phyloP scores from a whole-genome alignment of 306 rosid species.

The Abrus pulchellus region DNA sequence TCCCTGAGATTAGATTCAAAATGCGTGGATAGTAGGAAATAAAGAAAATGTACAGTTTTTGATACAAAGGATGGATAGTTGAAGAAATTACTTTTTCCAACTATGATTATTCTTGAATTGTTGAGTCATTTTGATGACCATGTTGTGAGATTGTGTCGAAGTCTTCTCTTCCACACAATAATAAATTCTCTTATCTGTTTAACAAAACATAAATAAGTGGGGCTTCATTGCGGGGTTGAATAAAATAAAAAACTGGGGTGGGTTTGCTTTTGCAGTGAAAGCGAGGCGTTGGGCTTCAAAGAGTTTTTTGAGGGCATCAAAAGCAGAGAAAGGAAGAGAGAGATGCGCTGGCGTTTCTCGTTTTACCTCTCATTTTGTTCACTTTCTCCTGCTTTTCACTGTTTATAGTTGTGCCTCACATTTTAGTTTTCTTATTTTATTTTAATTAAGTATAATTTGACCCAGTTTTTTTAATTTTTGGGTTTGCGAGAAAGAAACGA shows the following conservation, averaged over 20 bases:
- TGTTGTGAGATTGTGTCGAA: constrained; percentile 25
- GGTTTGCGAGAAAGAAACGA: constrained; percentile 40
- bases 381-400: constrained; percentile 49
- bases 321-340: constrained; percentile 71
- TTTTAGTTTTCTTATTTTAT: neutral
- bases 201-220: constrained; percentile 34
- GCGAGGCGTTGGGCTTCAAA: constrained; percentile 49
- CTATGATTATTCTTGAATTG: neutral
- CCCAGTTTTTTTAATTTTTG: constrained; percentile 4
- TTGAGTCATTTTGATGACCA: constrained; percentile 33
- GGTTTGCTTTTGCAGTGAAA: constrained; percentile 59
- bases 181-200: constrained; percentile 26
- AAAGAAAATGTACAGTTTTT: constrained; percentile 73
- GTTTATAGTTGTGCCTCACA: constrained; percentile 10
- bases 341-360: constrained; percentile 59
- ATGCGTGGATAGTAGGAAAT: constrained; percentile 58
- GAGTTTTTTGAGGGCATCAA: constrained; percentile 54
- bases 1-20: constrained; percentile 59
- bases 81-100: neutral
- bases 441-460: constrained; percentile 40
- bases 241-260: constrained; percentile 36
- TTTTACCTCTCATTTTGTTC: constrained; percentile 53
- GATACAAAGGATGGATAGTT: constrained; percentile 54
- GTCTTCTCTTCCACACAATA: neutral
- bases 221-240: constrained; percentile 35